Percentiles rank a stretch among this genome's conserved stretches.
Conservation (phyloP, 2,329 filamentous ascomycete genomes). For the Paracamarosporium sp. region DNA sequence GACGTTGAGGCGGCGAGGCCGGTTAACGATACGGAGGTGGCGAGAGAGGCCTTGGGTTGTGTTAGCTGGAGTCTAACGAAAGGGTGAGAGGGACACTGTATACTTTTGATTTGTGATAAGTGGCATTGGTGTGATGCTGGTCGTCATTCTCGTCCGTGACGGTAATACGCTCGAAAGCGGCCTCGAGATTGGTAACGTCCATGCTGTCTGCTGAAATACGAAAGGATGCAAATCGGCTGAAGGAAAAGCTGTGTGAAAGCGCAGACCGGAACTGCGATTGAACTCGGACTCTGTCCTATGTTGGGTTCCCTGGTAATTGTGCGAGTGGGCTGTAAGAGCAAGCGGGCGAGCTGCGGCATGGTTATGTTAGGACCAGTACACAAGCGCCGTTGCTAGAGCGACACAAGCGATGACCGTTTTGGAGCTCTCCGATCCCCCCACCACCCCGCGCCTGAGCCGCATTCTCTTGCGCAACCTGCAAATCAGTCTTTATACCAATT, state of each 20-base stretch:
- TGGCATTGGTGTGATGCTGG: slow-evolving; percentile 61
- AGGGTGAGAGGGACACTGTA: slow-evolving; percentile 12
- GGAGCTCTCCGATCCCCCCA: slow-evolving; percentile 12
- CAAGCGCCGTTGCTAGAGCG: slow-evolving; percentile 20
- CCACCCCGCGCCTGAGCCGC: not conserved
- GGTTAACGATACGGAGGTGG: slow-evolving; percentile 55
- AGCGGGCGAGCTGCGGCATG: not conserved
- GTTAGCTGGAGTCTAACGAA: slow-evolving; percentile 25
- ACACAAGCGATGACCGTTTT: slow-evolving; percentile 5
- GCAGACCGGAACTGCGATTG: slow-evolving; percentile 11
- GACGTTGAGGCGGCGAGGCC: slow-evolving; percentile 53
- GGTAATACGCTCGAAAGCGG: slow-evolving; percentile 87
- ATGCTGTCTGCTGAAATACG: slow-evolving; percentile 48
- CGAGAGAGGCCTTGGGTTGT: slow-evolving; percentile 52
- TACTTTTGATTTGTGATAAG: slow-evolving; percentile 82
- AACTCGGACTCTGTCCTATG: slow-evolving; percentile 8
- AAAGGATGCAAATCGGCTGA: slow-evolving; percentile 14
- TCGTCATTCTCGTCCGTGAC: slow-evolving; percentile 85
- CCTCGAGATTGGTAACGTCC: slow-evolving; percentile 80
- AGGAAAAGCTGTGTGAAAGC: slow-evolving; percentile 17
- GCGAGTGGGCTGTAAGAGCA: slow-evolving; percentile 4
- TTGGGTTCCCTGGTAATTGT: slow-evolving; percentile 5
- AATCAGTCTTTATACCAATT: slow-evolving; percentile 13
- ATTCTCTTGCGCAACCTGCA: slow-evolving; percentile 11
- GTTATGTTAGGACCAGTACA: slow-evolving; percentile 16